Conservation (phyloP, 495 filamentous ascomycete genomes). For the Aspergillus egyptiacus region DNA sequence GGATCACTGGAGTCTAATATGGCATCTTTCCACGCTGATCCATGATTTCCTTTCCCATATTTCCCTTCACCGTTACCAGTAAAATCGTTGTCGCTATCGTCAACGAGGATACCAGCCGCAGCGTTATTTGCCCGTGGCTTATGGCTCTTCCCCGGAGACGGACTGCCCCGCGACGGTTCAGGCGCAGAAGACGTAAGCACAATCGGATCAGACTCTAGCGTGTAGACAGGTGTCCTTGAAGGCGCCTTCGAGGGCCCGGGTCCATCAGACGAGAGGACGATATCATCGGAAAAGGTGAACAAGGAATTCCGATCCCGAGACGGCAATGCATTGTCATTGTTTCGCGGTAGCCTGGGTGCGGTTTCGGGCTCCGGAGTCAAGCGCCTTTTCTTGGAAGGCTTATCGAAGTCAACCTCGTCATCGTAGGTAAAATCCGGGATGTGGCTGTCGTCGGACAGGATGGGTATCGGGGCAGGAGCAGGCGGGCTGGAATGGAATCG, state of each 20-base stretch:
- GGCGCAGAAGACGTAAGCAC: constrained; percentile 48
- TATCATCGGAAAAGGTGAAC: constrained; percentile 36
- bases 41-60: not conserved
- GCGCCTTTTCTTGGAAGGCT: constrained; percentile 37
- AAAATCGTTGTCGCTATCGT: constrained; percentile 17
- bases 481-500: constrained; percentile 15
- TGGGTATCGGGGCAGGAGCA: constrained; percentile 7
- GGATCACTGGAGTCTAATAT: constrained; percentile 41
- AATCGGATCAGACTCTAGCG: constrained; percentile 45
- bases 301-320: constrained; percentile 14
- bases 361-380: constrained; percentile 34
- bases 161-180: constrained; percentile 7
- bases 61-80: not conserved
- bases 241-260: constrained; percentile 13
- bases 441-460: constrained; percentile 51
- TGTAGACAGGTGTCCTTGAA: constrained; percentile 1
- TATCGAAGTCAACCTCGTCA: constrained; percentile 24
- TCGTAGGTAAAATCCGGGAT: constrained; percentile 31
- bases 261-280: constrained; percentile 21
- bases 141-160: not conserved
- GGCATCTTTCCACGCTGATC: constrained; percentile 16
- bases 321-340: not conserved
- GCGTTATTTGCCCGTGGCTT: constrained; percentile 22
- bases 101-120: constrained; percentile 23
- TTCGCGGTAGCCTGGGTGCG: not conserved